A percentile compares a stretch with the other conserved stretches of the same genome.
These are phyloP conservation scores for Pogostemon cablin DNA, from an alignment of 257 asterid species.

Conservation along the genomic window DNA sequence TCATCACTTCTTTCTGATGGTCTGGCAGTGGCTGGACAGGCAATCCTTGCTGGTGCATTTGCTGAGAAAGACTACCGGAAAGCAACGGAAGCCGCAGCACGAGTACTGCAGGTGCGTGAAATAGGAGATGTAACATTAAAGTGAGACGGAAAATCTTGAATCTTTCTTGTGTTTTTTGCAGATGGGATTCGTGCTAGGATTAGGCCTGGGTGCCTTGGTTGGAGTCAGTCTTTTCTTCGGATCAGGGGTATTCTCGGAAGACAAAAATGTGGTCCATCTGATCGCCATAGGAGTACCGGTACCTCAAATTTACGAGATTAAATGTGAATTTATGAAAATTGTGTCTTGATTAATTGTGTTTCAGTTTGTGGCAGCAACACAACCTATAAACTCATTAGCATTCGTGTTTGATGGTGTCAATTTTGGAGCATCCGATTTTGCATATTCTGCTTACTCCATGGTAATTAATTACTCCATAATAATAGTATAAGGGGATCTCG, in stretches of 20 bases:
- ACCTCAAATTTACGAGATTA: background rate
- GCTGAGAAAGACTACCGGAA: constrained; percentile 88
- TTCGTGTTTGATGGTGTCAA: constrained; percentile 91
- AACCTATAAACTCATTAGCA: constrained; percentile 82
- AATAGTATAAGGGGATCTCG: too few relatives aligned
- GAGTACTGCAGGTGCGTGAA: constrained; percentile 68
- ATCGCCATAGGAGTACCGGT: constrained; percentile 79
- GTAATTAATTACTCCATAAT: constrained; percentile 32
- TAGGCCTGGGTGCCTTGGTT: constrained; percentile 68
- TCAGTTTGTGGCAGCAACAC: constrained; percentile 95
- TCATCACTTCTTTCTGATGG: constrained; percentile 98
- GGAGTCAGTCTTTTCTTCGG: constrained; percentile 83
- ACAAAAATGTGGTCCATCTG: constrained; percentile 56
- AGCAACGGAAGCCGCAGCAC: constrained; percentile 76
- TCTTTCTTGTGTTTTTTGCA: constrained; percentile 27
- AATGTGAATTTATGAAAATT: too few relatives aligned
- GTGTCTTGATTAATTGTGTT: too few relatives aligned
- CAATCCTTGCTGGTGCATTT: constrained; percentile 94
- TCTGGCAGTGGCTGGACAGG: constrained; percentile 99
- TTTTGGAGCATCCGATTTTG: constrained; percentile 91
- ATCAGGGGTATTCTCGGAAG: constrained; percentile 81
- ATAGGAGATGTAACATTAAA: too few relatives aligned
- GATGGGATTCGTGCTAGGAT: constrained; percentile 92
- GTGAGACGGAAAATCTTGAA: too few relatives aligned
- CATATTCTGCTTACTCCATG: constrained; percentile 93